These are phyloP conservation scores for Dissophora globulifera DNA, from an alignment of 192 early-diverging fungal genomes.

Conservation along the genomic window DNA sequence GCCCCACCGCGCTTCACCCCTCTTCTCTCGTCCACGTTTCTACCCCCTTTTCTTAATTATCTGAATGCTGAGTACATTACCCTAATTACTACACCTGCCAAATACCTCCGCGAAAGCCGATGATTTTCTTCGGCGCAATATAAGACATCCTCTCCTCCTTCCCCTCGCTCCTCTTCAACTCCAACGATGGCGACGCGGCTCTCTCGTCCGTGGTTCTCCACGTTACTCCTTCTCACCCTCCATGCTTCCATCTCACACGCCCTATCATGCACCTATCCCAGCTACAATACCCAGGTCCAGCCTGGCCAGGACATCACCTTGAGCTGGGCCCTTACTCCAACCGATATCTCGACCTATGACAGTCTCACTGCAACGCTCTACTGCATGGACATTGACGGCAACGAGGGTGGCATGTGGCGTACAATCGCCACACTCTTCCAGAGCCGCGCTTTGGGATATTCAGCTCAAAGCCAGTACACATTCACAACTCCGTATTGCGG, in stretches of 20 bases:
- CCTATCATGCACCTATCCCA: constrained; percentile 29
- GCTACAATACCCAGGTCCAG: constrained; percentile 32
- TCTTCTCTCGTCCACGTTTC: no score
- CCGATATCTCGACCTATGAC: constrained; percentile 12
- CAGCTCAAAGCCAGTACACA: not conserved
- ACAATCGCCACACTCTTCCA: constrained; percentile 18
- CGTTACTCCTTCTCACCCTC: not conserved
- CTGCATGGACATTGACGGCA: constrained; percentile 44
- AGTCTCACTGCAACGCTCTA: constrained; percentile 33
- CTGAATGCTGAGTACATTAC: no score
- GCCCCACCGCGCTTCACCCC: no score
- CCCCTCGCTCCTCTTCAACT: not conserved
- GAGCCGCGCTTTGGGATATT: constrained; percentile 3
- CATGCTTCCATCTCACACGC: constrained; percentile 6
- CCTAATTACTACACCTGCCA: no score
- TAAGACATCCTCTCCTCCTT: no score
- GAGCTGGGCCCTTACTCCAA: constrained; percentile 4
- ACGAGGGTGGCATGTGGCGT: constrained; percentile 37
- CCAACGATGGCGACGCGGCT: not conserved
- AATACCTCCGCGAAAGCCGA: no score
- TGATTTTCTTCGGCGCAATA: no score
- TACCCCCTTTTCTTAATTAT: no score
- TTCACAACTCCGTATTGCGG: constrained; percentile 43
- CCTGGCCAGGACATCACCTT: constrained; percentile 18
- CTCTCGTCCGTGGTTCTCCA: not conserved